Conservation (phyloP, 257 asterid genomes). For the Petunia axillaris region DNA sequence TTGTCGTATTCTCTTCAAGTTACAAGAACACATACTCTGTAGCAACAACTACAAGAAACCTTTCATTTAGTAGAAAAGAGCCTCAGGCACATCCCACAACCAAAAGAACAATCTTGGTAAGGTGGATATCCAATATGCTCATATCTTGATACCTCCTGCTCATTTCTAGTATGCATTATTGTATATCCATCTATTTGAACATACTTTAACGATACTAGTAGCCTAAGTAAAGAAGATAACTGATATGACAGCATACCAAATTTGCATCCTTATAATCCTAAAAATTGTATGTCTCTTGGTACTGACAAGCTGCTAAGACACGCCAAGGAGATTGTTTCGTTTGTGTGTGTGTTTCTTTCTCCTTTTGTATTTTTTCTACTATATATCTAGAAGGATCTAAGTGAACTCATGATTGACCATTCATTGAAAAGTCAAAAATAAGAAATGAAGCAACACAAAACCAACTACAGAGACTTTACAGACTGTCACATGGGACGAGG, state of each 20-base stretch:
- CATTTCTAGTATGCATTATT: background rate
- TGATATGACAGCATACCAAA: background rate
- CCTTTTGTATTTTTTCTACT: background rate
- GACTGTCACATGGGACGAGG: slow-evolving; percentile 1
- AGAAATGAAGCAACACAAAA: background rate
- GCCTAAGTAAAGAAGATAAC: slow-evolving; percentile 14
- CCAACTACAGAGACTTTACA: slow-evolving; percentile 4
- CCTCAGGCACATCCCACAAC: background rate
- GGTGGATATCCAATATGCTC: background rate
- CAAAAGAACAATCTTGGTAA: slow-evolving; percentile 7
- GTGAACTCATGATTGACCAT: background rate
- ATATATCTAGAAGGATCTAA: background rate
- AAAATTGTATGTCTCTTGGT: background rate
- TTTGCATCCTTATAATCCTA: background rate
- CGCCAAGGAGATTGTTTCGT: background rate
- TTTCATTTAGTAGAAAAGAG: slow-evolving; percentile 15
- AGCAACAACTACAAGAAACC: background rate
- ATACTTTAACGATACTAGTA: slow-evolving; percentile 11
- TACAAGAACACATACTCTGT: background rate
- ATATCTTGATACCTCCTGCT: slow-evolving; percentile 9
- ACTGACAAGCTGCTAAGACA: slow-evolving; percentile 13
- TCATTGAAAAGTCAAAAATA: background rate
- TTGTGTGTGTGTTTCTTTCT: background rate
- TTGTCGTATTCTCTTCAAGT: slow-evolving; percentile 9
- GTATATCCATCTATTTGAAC: background rate